phyloP scores from a whole-genome alignment of 2,329 filamentous ascomycete genomes.

The Beauveria sp. region DNA sequence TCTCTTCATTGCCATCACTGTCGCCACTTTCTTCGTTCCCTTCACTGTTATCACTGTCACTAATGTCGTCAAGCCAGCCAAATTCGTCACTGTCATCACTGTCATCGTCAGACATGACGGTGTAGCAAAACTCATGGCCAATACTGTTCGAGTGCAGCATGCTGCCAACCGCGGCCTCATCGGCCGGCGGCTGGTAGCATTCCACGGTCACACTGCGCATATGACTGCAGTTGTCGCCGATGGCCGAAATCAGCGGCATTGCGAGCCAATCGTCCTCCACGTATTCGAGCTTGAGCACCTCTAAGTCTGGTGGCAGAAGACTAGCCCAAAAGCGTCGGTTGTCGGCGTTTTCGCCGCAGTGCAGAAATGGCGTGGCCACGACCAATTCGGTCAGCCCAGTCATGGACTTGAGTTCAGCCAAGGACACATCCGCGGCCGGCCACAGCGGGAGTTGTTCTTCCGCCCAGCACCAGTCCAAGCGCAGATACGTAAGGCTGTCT shows the following conservation, averaged over 20 bases:
- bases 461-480: not conserved
- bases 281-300: not conserved
- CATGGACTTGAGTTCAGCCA: not conserved
- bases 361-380: not conserved
- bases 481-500: not conserved
- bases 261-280: not conserved
- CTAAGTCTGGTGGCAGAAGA: not conserved
- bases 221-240: not conserved
- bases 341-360: not conserved
- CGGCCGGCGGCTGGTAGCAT: not conserved
- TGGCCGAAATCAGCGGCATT: not conserved
- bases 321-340: not conserved
- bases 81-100: too few species aligned
- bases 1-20: not conserved
- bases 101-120: not conserved
- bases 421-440: not conserved
- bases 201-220: not conserved
- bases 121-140: not conserved
- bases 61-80: too few species aligned
- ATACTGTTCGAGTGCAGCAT: not conserved
- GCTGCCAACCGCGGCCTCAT: not conserved
- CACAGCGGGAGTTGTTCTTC: rapidly evolving
- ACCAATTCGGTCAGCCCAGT: not conserved
- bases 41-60: too few species aligned
- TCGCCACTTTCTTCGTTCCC: not conserved